These are phyloP conservation scores for Sporothrix pallida DNA, from an alignment of 2,329 filamentous ascomycete genomes.

Conservation along the genomic window DNA sequence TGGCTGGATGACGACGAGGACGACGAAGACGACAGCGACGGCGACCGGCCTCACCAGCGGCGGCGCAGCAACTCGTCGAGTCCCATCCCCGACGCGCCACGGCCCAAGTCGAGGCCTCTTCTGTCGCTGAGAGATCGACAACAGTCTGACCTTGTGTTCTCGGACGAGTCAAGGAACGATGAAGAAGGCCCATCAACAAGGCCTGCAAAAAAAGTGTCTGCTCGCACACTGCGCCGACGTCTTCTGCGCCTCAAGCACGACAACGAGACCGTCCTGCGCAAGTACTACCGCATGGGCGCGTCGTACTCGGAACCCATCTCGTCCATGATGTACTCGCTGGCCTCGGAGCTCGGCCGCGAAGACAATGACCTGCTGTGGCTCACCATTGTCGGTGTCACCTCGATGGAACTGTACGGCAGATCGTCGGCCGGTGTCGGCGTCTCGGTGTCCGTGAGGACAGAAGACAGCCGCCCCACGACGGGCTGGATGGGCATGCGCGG, in stretches of 20 bases:
- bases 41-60: conserved; percentile 77
- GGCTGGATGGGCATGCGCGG: conserved; percentile 85
- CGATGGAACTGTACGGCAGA: conserved; percentile 87
- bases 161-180: conserved; percentile 61
- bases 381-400: conserved; percentile 92
- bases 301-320: conserved; percentile 96
- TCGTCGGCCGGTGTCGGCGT: conserved; percentile 79
- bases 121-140: conserved; percentile 57
- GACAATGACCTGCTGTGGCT: conserved; percentile 97
- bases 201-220: conserved; percentile 56
- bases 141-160: conserved; percentile 56
- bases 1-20: conserved; percentile 74
- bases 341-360: conserved; percentile 92
- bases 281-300: conserved; percentile 85
- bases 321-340: conserved; percentile 91
- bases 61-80: conserved; percentile 85
- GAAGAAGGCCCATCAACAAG: conserved; percentile 48
- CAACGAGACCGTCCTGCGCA: conserved; percentile 75
- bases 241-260: conserved; percentile 77
- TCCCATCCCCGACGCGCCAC: conserved; percentile 69
- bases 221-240: conserved; percentile 72
- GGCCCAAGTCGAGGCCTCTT: conserved; percentile 65
- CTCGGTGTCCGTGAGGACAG: conserved; percentile 59
- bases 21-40: conserved; percentile 74
- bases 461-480: conserved; percentile 58